Conservation (phyloP, 2,329 filamentous ascomycete species). For the Aspergillus novoparasiticus region DNA sequence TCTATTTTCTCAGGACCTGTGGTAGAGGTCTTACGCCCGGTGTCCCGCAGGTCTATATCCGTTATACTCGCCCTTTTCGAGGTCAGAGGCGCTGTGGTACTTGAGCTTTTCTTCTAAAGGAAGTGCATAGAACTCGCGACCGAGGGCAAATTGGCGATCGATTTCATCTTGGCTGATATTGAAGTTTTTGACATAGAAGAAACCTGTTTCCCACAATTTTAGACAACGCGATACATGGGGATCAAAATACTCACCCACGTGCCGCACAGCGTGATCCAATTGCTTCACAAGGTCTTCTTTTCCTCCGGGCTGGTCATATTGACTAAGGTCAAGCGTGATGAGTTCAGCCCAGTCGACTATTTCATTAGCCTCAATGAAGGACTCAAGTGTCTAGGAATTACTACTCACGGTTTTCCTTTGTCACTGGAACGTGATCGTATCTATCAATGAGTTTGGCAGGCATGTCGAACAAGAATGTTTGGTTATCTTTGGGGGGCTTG, state of each 20-base stretch:
- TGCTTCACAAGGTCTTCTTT: slow-evolving; percentile 58
- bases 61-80: slow-evolving; percentile 59
- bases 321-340: slow-evolving; percentile 58
- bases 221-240: slow-evolving; percentile 3
- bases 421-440: slow-evolving; percentile 52
- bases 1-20: slow-evolving; percentile 11
- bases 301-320: slow-evolving; percentile 57
- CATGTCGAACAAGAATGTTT: slow-evolving; percentile 18
- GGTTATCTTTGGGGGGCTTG: not conserved
- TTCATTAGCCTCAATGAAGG: slow-evolving; percentile 17
- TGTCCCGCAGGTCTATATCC: slow-evolving; percentile 56
- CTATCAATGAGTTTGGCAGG: slow-evolving; percentile 35
- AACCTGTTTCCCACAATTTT: slow-evolving; percentile 40
- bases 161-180: slow-evolving; percentile 63
- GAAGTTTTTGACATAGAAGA: slow-evolving; percentile 67
- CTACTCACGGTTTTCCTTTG: slow-evolving; percentile 42
- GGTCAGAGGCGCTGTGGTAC: slow-evolving; percentile 50
- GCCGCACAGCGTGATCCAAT: slow-evolving; percentile 56
- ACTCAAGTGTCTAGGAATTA: not conserved
- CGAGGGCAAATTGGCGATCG: slow-evolving; percentile 63
- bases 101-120: slow-evolving; percentile 62
- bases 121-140: slow-evolving; percentile 60
- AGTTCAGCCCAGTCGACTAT: slow-evolving; percentile 57
- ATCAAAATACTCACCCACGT: slow-evolving; percentile 36
- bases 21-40: slow-evolving; percentile 26